phyloP scores from a whole-genome alignment of 495 filamentous ascomycete species.

The Pyrenula massariospora region DNA sequence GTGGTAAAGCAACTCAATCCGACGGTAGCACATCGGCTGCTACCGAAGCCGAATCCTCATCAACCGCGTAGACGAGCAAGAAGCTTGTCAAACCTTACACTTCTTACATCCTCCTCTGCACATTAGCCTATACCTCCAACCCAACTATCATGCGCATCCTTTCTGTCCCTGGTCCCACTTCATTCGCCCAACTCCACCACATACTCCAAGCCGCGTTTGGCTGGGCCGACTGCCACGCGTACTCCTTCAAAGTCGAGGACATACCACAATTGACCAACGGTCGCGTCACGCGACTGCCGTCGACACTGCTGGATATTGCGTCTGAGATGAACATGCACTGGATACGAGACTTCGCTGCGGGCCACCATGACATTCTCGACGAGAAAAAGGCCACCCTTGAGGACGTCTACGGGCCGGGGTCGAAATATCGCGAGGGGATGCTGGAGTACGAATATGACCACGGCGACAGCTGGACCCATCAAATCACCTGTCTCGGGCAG shows the following conservation, averaged over 20 bases:
- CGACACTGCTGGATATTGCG: neutral
- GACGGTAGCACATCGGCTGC: neutral
- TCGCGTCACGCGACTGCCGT: neutral
- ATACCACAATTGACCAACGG: neutral
- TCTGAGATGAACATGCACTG: neutral
- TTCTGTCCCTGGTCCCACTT: slow-evolving; percentile 18
- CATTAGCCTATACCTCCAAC: slow-evolving; percentile 10
- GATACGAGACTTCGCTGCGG: neutral
- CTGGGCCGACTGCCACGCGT: slow-evolving; percentile 13
- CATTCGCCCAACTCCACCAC: slow-evolving; percentile 17
- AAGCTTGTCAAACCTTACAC: neutral
- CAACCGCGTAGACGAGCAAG: too few species aligned
- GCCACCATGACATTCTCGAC: neutral
- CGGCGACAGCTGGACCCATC: slow-evolving; percentile 1
- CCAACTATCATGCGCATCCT: slow-evolving; percentile 19
- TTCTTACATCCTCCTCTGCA: neutral
- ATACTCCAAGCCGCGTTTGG: slow-evolving; percentile 20
- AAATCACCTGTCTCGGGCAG: neutral
- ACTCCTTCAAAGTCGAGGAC: slow-evolving; percentile 6
- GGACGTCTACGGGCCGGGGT: neutral
- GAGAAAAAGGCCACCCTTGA: neutral
- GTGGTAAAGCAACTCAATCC: neutral
- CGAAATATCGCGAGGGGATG: neutral
- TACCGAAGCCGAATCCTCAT: neutral
- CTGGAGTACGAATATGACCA: slow-evolving; percentile 1